Conservation (phyloP, 2,329 filamentous ascomycete genomes). For the Sporothrix variecibatus region DNA sequence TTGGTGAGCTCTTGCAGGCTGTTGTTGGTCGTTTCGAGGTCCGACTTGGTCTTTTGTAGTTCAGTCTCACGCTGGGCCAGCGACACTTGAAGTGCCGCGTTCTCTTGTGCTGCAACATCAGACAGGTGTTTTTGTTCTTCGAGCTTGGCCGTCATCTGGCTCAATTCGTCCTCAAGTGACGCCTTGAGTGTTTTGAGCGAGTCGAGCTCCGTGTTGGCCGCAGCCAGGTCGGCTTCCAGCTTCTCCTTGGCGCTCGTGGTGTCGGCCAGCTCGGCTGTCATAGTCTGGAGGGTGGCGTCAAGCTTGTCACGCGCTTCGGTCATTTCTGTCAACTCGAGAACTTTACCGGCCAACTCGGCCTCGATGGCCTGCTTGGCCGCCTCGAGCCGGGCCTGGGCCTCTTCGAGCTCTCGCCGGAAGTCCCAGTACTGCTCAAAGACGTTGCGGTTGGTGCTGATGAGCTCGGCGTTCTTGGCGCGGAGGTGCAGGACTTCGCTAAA, state of each 20-base stretch:
- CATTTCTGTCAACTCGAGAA: slow-evolving; percentile 33
- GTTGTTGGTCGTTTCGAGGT: slow-evolving; percentile 32
- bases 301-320: slow-evolving; percentile 26
- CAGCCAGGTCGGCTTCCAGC: slow-evolving; percentile 29
- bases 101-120: slow-evolving; percentile 29
- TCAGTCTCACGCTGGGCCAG: slow-evolving; percentile 32
- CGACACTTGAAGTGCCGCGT: slow-evolving; percentile 32
- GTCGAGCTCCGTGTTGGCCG: slow-evolving; percentile 31
- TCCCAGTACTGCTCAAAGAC: slow-evolving; percentile 40
- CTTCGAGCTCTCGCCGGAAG: slow-evolving; percentile 40
- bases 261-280: slow-evolving; percentile 33
- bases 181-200: slow-evolving; percentile 16
- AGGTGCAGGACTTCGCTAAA: slow-evolving; percentile 40
- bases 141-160: slow-evolving; percentile 19
- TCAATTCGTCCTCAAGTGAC: slow-evolving; percentile 20
- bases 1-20: slow-evolving; percentile 33
- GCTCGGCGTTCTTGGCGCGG: slow-evolving; percentile 38
- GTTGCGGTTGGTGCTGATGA: slow-evolving; percentile 37
- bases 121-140: slow-evolving; percentile 26
- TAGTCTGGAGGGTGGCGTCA: slow-evolving; percentile 31
- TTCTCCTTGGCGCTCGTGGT: slow-evolving; percentile 8
- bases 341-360: slow-evolving; percentile 32
- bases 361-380: slow-evolving; percentile 36
- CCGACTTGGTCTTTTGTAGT: slow-evolving; percentile 32
- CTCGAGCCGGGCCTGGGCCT: slow-evolving; percentile 33